Percentiles rank a stretch among this genome's conserved stretches.
phyloP scores from a whole-genome alignment of 139 green algal species.

The Chlorella sp. region DNA sequence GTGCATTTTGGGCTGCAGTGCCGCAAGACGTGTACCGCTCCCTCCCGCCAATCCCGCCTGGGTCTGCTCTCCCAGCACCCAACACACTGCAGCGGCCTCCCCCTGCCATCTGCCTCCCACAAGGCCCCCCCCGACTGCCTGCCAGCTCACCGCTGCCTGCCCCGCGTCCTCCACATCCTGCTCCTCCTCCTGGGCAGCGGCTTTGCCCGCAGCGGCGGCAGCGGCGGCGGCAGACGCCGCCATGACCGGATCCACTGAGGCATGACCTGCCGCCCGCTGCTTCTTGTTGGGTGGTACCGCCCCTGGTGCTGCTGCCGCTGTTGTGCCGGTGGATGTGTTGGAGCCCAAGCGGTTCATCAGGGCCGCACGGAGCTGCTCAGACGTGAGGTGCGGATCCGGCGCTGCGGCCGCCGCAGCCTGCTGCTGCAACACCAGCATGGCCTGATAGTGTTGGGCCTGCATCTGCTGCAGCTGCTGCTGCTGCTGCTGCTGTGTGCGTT shows the following conservation, averaged over 20 bases:
- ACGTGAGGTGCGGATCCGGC: background rate
- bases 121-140: background rate
- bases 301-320: background rate
- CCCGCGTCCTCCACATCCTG: background rate
- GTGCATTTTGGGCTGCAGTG: too few species aligned
- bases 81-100: background rate
- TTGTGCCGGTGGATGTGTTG: background rate
- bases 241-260: background rate
- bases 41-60: background rate
- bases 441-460: background rate
- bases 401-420: background rate
- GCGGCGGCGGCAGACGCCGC: background rate
- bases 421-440: background rate
- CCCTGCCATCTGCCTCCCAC: background rate
- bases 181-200: too few species aligned
- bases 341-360: background rate
- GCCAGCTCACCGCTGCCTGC: slow-evolving; percentile 12
- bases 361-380: background rate
- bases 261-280: background rate
- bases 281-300: background rate
- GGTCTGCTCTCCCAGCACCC: background rate
- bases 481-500: background rate
- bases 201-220: too few species aligned
- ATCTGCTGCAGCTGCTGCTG: background rate
- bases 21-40: background rate